phyloP scores from a whole-genome alignment of 495 filamentous ascomycete genomes.

The Echria macrotheca region DNA sequence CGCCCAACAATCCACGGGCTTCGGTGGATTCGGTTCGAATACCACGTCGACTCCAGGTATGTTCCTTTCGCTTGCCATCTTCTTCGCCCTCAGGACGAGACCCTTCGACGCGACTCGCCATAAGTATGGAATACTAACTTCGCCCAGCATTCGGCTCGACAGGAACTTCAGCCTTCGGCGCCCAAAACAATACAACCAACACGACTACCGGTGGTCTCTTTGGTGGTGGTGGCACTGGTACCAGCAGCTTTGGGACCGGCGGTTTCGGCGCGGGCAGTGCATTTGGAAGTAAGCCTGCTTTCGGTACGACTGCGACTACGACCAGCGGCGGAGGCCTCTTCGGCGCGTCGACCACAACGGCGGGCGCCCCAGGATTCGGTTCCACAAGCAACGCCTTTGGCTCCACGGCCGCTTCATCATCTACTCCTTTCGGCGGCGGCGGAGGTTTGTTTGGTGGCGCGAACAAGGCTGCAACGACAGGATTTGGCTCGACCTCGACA shows the following conservation, averaged over 20 bases:
- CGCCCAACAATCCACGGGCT: constrained; percentile 52
- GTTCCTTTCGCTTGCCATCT: constrained; percentile 24
- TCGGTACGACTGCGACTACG: constrained; percentile 29
- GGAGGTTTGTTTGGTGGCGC: constrained; percentile 42
- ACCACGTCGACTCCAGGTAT: constrained; percentile 43
- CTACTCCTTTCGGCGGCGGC: constrained; percentile 42
- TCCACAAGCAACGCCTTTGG: constrained; percentile 48
- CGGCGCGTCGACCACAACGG: constrained; percentile 31
- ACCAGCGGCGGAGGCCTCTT: constrained; percentile 39
- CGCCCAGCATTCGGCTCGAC: constrained; percentile 52
- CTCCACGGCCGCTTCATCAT: constrained; percentile 33
- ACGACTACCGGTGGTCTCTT: constrained; percentile 5
- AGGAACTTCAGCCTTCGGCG: constrained; percentile 41
- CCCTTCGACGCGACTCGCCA: too few species aligned
- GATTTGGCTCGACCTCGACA: constrained; percentile 29
- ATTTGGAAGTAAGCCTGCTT: constrained; percentile 32
- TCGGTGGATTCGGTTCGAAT: constrained; percentile 51
- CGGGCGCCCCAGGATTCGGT: constrained; percentile 39
- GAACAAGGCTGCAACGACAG: constrained; percentile 31
- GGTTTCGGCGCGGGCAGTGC: constrained; percentile 36
- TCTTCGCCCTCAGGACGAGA: neutral
- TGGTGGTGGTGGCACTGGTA: constrained; percentile 22
- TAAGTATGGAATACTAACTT: too few species aligned
- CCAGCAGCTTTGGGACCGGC: constrained; percentile 43
- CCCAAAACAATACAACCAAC: constrained; percentile 31